A percentile compares a stretch with the other conserved stretches of the same genome.
Conservation (phyloP, 75 land plant genomes). For the Selaginella tamariscina region DNA sequence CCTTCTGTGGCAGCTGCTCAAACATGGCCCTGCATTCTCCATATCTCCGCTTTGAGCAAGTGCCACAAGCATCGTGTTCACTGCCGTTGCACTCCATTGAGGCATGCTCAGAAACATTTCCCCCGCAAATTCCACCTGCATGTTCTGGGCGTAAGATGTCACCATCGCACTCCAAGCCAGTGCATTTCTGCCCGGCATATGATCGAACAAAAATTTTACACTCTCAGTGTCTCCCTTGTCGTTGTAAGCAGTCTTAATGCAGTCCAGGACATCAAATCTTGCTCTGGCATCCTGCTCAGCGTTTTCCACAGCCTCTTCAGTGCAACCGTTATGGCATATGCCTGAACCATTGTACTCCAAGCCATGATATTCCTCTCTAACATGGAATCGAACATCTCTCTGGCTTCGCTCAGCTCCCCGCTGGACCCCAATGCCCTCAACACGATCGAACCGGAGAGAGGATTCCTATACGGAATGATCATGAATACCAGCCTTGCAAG, state of each 20-base stretch:
- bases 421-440: not conserved
- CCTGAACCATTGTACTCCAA: not conserved
- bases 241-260: not conserved
- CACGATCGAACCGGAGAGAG: not conserved
- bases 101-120: slow-evolving; percentile 1
- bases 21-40: not conserved
- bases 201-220: not conserved
- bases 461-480: not conserved
- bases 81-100: not conserved
- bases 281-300: not conserved
- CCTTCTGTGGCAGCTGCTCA: not conserved
- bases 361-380: not conserved
- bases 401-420: not conserved
- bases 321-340: not conserved
- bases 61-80: not conserved
- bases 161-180: slow-evolving; percentile 2
- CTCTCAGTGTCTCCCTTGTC: not conserved
- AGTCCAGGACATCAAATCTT: not conserved
- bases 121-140: not conserved
- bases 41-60: not conserved
- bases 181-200: not conserved
- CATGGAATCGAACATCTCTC: not conserved
- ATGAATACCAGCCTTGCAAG: not conserved
- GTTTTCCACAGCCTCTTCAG: not conserved
- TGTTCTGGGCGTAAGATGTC: not conserved